phyloP scores from a whole-genome alignment of 331 rosid genomes.

The Phaseolus coccineus region DNA sequence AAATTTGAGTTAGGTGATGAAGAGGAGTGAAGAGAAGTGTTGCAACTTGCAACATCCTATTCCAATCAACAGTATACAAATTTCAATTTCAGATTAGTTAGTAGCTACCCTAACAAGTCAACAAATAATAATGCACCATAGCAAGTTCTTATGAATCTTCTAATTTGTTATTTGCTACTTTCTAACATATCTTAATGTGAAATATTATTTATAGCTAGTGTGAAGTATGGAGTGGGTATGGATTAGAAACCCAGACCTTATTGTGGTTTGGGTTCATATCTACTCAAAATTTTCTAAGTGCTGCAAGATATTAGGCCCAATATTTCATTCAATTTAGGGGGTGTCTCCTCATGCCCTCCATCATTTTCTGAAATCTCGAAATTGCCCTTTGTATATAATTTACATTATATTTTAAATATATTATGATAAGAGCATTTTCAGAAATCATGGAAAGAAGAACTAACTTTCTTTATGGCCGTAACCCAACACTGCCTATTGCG shows the following conservation, averaged over 20 bases:
- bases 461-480: no score
- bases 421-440: no score
- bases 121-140: slow-evolving; percentile 3
- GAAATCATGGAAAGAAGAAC: no score
- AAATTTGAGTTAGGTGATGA: slow-evolving; percentile 4
- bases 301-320: no score
- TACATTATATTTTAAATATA: no score
- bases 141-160: not conserved
- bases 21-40: not conserved
- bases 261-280: not conserved
- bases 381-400: no score
- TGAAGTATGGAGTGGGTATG: not conserved
- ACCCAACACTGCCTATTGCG: no score
- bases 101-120: not conserved
- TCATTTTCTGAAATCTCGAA: no score
- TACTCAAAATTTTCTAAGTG: no score
- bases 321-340: no score
- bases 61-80: not conserved
- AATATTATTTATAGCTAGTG: not conserved
- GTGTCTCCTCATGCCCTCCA: no score
- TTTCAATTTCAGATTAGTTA: not conserved
- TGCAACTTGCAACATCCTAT: not conserved
- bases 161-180: not conserved
- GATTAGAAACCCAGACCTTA: not conserved
- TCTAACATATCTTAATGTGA: not conserved